These are phyloP conservation scores for Trypanosoma caninum DNA, from an alignment of 208 protist genomes.

Conservation along the genomic window DNA sequence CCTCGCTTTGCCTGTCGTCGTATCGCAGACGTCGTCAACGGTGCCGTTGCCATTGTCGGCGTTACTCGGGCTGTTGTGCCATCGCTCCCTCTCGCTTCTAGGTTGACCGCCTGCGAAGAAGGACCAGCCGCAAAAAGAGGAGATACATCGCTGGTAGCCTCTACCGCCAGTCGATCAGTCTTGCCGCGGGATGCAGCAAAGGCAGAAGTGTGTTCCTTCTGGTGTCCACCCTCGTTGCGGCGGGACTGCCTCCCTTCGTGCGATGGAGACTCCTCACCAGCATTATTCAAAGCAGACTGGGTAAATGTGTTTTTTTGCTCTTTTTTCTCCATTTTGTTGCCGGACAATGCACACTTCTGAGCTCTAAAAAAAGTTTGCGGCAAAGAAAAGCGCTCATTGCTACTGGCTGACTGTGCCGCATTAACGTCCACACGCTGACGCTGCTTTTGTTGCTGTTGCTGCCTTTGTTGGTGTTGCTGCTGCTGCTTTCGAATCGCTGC, in stretches of 20 bases:
- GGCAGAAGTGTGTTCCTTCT: not conserved
- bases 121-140: not conserved
- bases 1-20: constrained; percentile 15
- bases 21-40: not conserved
- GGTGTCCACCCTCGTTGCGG: not conserved
- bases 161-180: not conserved
- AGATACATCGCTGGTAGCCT: not conserved
- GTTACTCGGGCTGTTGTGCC: no score
- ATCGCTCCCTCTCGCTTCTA: no score
- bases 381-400: not conserved
- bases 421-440: not conserved
- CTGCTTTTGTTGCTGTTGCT: constrained; percentile 25
- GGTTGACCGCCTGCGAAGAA: no score
- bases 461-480: constrained; percentile 29
- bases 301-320: constrained; percentile 2
- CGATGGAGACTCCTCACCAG: not conserved
- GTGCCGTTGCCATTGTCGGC: no score
- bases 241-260: not conserved
- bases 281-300: not conserved
- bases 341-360: not conserved
- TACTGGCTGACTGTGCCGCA: not conserved
- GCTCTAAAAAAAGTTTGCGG: not conserved
- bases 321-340: not conserved
- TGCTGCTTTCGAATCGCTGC: constrained; percentile 29
- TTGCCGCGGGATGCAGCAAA: not conserved